Evolutionary conservation across 2,329 filamentous ascomycete species (phyloP).

Genomic region (Ceratocystis alfenasii): DNA sequence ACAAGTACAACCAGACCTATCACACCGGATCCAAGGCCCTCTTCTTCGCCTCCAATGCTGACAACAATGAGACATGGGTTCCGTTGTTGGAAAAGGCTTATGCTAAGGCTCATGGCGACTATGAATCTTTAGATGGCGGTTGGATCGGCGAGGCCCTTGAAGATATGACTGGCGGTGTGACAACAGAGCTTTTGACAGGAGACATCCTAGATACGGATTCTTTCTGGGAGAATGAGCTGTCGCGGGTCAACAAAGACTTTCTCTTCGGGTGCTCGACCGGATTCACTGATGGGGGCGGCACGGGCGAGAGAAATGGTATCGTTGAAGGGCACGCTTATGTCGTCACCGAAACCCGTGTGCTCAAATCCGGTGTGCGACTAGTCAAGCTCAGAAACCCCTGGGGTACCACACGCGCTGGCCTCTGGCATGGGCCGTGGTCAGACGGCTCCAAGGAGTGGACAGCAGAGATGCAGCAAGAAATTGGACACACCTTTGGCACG

Average conservation of each 20-base stretch:
- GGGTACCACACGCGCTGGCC: conserved; percentile 37
- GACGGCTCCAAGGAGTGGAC: conserved; percentile 53
- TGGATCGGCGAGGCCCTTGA: conserved; percentile 53
- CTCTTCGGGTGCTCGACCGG: conserved; percentile 49
- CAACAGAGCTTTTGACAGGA: conserved; percentile 51
- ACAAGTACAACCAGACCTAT: conserved; percentile 57
- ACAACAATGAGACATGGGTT: conserved; percentile 73
- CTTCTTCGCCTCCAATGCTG: conserved; percentile 64
- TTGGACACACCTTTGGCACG: conserved; percentile 47
- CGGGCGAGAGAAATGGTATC: conserved; percentile 44
- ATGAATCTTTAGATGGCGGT: conserved; percentile 56
- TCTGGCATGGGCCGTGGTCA: conserved; percentile 49
- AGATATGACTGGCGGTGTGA: conserved; percentile 52
- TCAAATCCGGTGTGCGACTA: conserved; percentile 41
- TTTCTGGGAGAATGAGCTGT: conserved; percentile 69
- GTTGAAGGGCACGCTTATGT: conserved; percentile 49
- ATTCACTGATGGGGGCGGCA: conserved; percentile 33
- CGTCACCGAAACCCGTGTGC: conserved; percentile 30
- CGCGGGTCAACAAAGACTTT: conserved; percentile 67
- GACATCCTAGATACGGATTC: conserved; percentile 51
- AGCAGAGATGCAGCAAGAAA: conserved; percentile 43
- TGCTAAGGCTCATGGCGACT: conserved; percentile 73
- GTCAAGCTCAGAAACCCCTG: conserved; percentile 50
- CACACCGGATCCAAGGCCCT: conserved; percentile 66
- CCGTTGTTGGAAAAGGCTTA: conserved; percentile 72